These are phyloP conservation scores for Aspergillus spinulosporus DNA, from an alignment of 2,329 filamentous ascomycete genomes.

Conservation along the genomic window DNA sequence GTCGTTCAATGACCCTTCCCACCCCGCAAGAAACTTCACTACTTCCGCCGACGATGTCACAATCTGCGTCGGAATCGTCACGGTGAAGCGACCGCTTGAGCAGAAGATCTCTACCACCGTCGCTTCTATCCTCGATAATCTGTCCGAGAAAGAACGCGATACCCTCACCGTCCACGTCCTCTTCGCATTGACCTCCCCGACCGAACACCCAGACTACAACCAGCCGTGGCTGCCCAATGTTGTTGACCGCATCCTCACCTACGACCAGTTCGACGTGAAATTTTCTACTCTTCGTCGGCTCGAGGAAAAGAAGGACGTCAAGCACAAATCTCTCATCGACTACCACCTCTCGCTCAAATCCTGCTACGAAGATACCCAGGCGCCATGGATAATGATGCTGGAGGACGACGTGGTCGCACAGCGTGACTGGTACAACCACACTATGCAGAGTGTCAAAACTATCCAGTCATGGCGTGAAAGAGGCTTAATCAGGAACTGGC, in stretches of 20 bases:
- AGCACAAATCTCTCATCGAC: constrained; percentile 47
- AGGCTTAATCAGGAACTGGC: constrained; percentile 25
- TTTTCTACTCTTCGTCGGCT: constrained; percentile 14
- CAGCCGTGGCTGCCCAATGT: constrained; percentile 45
- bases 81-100: constrained; percentile 42
- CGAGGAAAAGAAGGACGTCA: constrained; percentile 25
- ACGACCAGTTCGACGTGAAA: constrained; percentile 33
- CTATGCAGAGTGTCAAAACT: constrained; percentile 39
- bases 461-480: constrained; percentile 27
- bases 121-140: constrained; percentile 46
- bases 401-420: constrained; percentile 52
- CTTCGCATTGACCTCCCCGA: constrained; percentile 46
- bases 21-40: constrained; percentile 1
- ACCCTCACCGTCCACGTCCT: constrained; percentile 47
- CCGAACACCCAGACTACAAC: constrained; percentile 43
- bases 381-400: constrained; percentile 48
- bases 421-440: constrained; percentile 49
- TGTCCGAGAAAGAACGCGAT: constrained; percentile 42
- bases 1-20: constrained; percentile 5
- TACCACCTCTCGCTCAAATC: constrained; percentile 45
- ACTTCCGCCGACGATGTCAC: constrained; percentile 11
- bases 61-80: constrained; percentile 49
- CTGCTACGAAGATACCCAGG: constrained; percentile 40
- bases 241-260: constrained; percentile 45
- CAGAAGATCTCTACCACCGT: constrained; percentile 45